A percentile compares a stretch with the other conserved stretches of the same genome.
phyloP scores from a whole-genome alignment of 805 yeast species.

The Trichomonascus vanleenenianus region DNA sequence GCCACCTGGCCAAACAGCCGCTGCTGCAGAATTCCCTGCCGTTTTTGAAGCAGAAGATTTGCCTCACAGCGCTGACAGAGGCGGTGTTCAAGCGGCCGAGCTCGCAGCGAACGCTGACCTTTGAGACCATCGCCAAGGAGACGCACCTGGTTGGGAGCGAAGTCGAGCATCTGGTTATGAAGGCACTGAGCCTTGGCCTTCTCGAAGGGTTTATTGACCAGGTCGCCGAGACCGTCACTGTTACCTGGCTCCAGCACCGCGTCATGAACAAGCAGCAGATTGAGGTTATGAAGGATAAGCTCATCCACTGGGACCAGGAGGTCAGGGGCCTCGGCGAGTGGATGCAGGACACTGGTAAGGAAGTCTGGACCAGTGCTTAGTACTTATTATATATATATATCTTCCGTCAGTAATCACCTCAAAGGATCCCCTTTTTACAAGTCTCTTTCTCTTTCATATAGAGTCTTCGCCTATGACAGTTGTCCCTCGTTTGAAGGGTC shows the following conservation, averaged over 20 bases:
- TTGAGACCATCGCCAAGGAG: slow-evolving; percentile 64
- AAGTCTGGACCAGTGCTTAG: slow-evolving; percentile 46
- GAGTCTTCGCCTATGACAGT: no score
- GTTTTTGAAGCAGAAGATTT: slow-evolving; percentile 81
- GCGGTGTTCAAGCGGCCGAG: slow-evolving; percentile 71
- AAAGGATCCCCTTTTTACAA: no score
- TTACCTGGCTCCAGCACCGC: slow-evolving; percentile 95
- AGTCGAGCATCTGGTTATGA: slow-evolving; percentile 87
- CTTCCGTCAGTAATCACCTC: no score
- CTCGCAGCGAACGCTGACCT: slow-evolving; percentile 63
- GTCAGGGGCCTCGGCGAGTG: slow-evolving; percentile 58
- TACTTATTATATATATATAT: no score
- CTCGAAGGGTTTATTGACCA: slow-evolving; percentile 89
- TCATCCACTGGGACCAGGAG: slow-evolving; percentile 69
- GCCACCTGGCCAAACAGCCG: slow-evolving; percentile 41
- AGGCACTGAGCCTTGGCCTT: slow-evolving; percentile 76
- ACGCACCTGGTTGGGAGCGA: slow-evolving; percentile 60
- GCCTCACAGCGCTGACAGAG: slow-evolving; percentile 87
- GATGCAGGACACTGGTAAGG: slow-evolving; percentile 54
- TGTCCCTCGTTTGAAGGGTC: no score
- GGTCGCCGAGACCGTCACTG: slow-evolving; percentile 65
- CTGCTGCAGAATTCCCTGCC: slow-evolving; percentile 49
- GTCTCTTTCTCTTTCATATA: no score
- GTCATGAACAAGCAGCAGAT: slow-evolving; percentile 80
- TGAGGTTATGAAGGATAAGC: slow-evolving; percentile 60